These are phyloP conservation scores for Penicillium sp. DNA, from an alignment of 2,329 filamentous ascomycete genomes.

Conservation along the genomic window DNA sequence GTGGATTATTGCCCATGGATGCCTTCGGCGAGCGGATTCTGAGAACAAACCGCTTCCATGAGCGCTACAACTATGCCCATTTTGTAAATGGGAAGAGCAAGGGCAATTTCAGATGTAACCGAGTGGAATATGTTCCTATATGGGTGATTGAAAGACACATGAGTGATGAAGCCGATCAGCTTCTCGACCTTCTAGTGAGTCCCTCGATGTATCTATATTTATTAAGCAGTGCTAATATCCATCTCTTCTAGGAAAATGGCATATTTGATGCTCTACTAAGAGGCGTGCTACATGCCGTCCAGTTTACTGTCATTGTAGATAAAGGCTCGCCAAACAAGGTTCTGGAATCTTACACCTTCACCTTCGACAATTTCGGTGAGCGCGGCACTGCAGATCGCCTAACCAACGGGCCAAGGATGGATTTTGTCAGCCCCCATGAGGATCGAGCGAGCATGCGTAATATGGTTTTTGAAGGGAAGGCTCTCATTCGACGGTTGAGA, in stretches of 20 bases:
- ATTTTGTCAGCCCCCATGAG: neutral
- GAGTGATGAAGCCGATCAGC: neutral
- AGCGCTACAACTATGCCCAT: neutral
- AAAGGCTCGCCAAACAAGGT: neutral
- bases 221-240: neutral
- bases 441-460: neutral
- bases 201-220: too few species aligned
- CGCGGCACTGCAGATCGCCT: neutral
- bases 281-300: neutral
- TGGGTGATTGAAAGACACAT: neutral
- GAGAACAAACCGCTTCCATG: neutral
- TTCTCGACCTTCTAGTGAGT: neutral
- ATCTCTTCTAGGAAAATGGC: neutral
- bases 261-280: neutral
- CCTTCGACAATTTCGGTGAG: neutral
- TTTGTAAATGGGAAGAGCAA: neutral
- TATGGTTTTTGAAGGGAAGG: neutral
- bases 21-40: neutral
- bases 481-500: neutral
- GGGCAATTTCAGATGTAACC: neutral
- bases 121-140: neutral
- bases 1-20: neutral
- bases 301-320: neutral
- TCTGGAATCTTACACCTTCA: neutral
- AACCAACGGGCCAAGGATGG: neutral